Conservation (phyloP, 768 basidiomycete genomes). For the Tulasnella sp. region DNA sequence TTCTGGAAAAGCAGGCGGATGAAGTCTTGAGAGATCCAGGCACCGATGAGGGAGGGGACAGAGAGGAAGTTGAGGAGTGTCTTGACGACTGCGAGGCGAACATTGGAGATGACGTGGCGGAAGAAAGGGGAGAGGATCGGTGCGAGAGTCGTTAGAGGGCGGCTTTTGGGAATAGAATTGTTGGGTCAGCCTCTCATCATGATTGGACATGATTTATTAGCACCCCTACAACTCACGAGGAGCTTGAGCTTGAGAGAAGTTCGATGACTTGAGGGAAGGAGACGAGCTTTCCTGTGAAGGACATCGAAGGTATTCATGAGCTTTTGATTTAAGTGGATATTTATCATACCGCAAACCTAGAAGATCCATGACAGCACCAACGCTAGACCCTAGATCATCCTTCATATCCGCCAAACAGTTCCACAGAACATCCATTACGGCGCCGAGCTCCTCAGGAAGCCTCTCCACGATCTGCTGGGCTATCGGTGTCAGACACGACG, state of each 20-base stretch:
- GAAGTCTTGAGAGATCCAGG: conserved; percentile 72
- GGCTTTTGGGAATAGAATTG: conserved; percentile 35
- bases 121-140: conserved; percentile 91
- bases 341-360: no score
- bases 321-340: background rate
- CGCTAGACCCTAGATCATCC: conserved; percentile 92
- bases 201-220: background rate
- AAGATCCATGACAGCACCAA: conserved; percentile 94
- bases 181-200: conserved; percentile 17
- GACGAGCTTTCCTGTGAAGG: conserved; percentile 60
- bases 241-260: conserved; percentile 53
- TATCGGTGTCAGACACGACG: conserved; percentile 84
- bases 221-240: conserved; percentile 46
- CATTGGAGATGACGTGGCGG: conserved; percentile 88
- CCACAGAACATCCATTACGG: conserved; percentile 80
- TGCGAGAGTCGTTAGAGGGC: conserved; percentile 70
- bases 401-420: conserved; percentile 83
- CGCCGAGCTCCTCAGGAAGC: conserved; percentile 57
- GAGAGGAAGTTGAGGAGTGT: conserved; percentile 80
- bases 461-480: conserved; percentile 65
- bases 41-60: conserved; percentile 56
- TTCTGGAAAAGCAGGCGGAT: conserved; percentile 87
- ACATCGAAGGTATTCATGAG: background rate
- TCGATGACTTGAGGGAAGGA: conserved; percentile 65
- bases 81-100: conserved; percentile 85